A percentile compares a stretch with the other conserved stretches of the same genome.
phyloP scores from a whole-genome alignment of 2,329 filamentous ascomycete species.

The Dactylonectria macrodidyma region DNA sequence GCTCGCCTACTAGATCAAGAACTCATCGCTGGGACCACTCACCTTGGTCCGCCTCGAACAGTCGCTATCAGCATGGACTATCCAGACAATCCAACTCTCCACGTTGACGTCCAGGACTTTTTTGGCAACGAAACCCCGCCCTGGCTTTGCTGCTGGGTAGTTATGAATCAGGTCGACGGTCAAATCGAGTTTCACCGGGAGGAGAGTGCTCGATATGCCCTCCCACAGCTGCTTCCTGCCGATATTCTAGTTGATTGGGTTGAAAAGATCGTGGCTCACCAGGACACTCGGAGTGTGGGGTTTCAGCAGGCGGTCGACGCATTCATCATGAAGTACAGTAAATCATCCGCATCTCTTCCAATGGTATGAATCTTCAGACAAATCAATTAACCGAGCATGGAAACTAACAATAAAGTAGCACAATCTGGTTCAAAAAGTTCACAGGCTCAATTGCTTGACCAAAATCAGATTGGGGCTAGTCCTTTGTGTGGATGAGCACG shows the following conservation, averaged over 20 bases:
- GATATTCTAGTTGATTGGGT: constrained; percentile 44
- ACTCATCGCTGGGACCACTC: constrained; percentile 48
- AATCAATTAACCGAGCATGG: not conserved
- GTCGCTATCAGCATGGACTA: constrained; percentile 48
- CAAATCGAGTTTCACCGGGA: constrained; percentile 46
- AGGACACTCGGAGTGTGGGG: constrained; percentile 45
- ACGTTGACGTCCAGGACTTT: constrained; percentile 47
- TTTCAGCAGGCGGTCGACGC: constrained; percentile 49
- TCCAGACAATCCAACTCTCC: constrained; percentile 42
- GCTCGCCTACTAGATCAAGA: constrained; percentile 46
- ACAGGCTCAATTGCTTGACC: constrained; percentile 46
- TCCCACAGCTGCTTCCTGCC: constrained; percentile 43
- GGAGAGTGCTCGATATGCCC: constrained; percentile 47
- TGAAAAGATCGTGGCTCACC: constrained; percentile 42
- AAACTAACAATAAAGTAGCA: constrained; percentile 35
- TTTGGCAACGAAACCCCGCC: constrained; percentile 40
- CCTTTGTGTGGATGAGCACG: constrained; percentile 44
- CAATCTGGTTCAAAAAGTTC: constrained; percentile 45
- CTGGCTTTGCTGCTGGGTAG: constrained; percentile 50
- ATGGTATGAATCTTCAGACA: constrained; percentile 38
- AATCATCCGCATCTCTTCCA: constrained; percentile 37
- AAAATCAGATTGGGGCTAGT: constrained; percentile 47
- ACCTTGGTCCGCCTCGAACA: constrained; percentile 46
- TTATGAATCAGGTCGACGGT: constrained; percentile 47
- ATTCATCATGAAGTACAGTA: constrained; percentile 47